phyloP scores from a whole-genome alignment of 768 basidiomycete species.

The Suillus hirtellus region DNA sequence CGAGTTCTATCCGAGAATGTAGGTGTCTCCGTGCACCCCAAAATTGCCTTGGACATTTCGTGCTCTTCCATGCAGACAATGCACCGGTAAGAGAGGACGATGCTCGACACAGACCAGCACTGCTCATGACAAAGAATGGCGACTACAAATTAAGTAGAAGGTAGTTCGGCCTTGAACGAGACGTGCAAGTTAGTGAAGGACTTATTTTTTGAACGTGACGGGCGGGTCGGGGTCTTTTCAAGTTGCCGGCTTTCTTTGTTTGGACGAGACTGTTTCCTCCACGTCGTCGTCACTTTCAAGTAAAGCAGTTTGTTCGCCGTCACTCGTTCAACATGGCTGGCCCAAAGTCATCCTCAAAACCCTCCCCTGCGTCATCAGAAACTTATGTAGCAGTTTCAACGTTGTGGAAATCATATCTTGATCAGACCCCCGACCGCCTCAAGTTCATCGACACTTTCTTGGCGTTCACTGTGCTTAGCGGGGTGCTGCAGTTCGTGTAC shows the following conservation, averaged over 20 bases:
- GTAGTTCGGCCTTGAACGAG: slow-evolving; percentile 3
- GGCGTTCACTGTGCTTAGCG: slow-evolving; percentile 87
- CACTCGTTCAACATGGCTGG: slow-evolving; percentile 35
- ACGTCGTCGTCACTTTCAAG: slow-evolving; percentile 18
- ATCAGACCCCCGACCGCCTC: slow-evolving; percentile 77
- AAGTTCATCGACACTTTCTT: slow-evolving; percentile 95
- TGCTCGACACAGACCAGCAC: slow-evolving; percentile 22
- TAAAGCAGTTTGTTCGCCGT: slow-evolving; percentile 10
- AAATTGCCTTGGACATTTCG: slow-evolving; percentile 12
- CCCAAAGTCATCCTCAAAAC: slow-evolving; percentile 31
- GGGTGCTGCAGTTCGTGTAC: slow-evolving; percentile 88
- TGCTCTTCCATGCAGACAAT: slow-evolving; percentile 19
- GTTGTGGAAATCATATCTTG: slow-evolving; percentile 76
- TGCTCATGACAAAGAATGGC: slow-evolving; percentile 21
- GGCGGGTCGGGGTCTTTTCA: slow-evolving; percentile 18
- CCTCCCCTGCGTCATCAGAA: slow-evolving; percentile 19
- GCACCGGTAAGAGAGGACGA: slow-evolving; percentile 22
- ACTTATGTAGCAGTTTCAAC: slow-evolving; percentile 44
- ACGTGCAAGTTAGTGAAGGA: slow-evolving; percentile 7
- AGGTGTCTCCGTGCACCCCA: slow-evolving; percentile 36
- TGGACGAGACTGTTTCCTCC: slow-evolving; percentile 21
- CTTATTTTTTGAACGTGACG: slow-evolving; percentile 16
- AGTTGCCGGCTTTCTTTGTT: slow-evolving; percentile 16
- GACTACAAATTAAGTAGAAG: background rate
- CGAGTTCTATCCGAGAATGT: slow-evolving; percentile 55